Evolutionary conservation across 176 grass and related monocot genomes (phyloP).

Genomic region (Echinochloa phyllopogon): DNA sequence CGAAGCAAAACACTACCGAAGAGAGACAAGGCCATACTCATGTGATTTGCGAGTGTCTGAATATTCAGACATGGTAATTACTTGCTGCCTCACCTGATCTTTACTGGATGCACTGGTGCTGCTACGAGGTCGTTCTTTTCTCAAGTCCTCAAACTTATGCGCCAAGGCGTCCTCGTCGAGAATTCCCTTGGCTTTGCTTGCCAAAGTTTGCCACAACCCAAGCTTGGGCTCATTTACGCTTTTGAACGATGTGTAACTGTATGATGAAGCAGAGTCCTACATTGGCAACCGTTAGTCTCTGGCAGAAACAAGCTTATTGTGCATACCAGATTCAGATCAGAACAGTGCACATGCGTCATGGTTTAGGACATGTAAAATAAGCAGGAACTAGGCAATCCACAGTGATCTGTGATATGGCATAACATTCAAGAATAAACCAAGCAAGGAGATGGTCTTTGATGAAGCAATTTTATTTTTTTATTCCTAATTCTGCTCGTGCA

Average conservation of each 20-base stretch:
- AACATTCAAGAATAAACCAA: neutral
- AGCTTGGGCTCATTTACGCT: conserved; percentile 72
- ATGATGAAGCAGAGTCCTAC: conserved; percentile 53
- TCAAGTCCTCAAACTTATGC: conserved; percentile 58
- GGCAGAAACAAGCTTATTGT: neutral
- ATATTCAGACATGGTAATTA: neutral
- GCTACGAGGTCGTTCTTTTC: conserved; percentile 30
- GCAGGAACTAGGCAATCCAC: neutral
- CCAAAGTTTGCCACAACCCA: conserved; percentile 68
- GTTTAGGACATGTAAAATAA: neutral
- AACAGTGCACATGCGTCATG: neutral
- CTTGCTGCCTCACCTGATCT: conserved; percentile 45
- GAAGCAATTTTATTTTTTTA: neutral
- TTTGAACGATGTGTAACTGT: conserved; percentile 79
- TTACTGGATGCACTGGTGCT: conserved; percentile 34
- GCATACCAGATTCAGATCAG: too few species aligned
- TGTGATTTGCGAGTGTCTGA: neutral
- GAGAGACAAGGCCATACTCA: neutral
- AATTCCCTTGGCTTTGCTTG: conserved; percentile 78
- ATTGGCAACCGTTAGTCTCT: neutral
- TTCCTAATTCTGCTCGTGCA: neutral
- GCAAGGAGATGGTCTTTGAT: neutral
- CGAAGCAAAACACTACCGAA: neutral
- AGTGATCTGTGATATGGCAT: neutral
- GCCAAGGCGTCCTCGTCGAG: conserved; percentile 64